Base-by-base conservation (phyloP, 306 rosid genomes). In the Casuarina glauca region DNA sequence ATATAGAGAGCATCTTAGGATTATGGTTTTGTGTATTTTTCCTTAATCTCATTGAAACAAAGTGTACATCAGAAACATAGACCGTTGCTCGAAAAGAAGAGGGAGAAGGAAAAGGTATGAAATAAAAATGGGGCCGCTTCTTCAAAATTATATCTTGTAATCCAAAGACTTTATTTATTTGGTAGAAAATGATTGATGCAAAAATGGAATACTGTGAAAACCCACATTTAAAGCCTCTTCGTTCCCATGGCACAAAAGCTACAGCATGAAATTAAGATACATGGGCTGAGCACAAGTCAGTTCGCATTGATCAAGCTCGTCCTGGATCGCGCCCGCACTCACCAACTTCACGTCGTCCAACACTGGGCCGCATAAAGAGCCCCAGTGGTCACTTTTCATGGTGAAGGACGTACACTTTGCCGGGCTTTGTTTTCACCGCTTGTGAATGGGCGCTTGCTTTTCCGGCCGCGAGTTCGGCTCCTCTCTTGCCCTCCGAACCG, bases 401-500 rank as follows among this genome's bases (percentile, higher is more conserved):
- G 89, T 84, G 76, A 91, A 93, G 91, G 4, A 55, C 93, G 66
- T 89, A 93, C n/a, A 61, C n/a, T 62, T 76, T 85, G 3, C 88
- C 87, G 13, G 85, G 67, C 4, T n/a, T 63, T 0, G 97, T 93
- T 3, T 49, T 11, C 6, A 87, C 98, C 0, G 76, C 74, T 74
- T 93, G 97, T 41, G 94, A 86, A 9, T 91, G 39, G 4, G 98
- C 87, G 74, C 98, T 89, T 41, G 91, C 98, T 84, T 82, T 89
- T 4, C 98, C 98, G 7, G 89, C 93, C n/a, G 91, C 86, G 44
- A 93, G 91, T 66, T 93, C 97, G 9, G 91, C 78, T 0, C 90
- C 97, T 74, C 98, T 84, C 57, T 78, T 81, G 3, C 98, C 98
- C 12, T 79, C 86, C 0, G 98, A 1, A 93, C 87, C 0, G 77